These are phyloP conservation scores for Microcos paniculata DNA, from an alignment of 345 rosid genomes.

Conservation along the genomic window DNA sequence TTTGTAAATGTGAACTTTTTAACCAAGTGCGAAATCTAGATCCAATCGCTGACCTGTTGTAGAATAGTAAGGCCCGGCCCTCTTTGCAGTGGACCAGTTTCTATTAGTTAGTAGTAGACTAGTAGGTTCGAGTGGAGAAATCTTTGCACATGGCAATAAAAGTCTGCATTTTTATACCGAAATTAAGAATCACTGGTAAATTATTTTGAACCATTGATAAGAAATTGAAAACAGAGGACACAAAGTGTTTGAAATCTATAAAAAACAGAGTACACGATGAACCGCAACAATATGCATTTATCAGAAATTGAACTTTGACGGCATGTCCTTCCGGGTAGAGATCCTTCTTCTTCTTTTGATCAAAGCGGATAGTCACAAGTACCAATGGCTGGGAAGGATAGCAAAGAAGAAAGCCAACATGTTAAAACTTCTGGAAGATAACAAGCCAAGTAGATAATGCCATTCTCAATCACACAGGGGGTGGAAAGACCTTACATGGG, in stretches of 20 bases:
- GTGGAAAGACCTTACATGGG: conserved; percentile 24
- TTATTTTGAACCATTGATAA: neutral
- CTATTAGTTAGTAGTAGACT: no score
- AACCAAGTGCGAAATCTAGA: neutral
- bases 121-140: no score
- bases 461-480: neutral
- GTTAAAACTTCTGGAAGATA: neutral
- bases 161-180: neutral
- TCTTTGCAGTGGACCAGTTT: no score
- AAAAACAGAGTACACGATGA: neutral
- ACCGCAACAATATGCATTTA: no score
- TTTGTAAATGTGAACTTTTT: neutral
- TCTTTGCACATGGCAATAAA: neutral
- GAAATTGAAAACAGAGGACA: no score
- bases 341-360: neutral
- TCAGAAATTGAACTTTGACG: neutral
- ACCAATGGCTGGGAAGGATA: conserved; percentile 1
- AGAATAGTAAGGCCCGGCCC: no score
- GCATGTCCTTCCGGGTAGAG: neutral
- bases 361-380: neutral
- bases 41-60: no score
- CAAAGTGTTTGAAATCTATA: neutral
- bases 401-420: neutral
- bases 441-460: neutral
- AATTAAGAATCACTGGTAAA: neutral